Evolutionary conservation across 2,329 filamentous ascomycete genomes (phyloP), one percentile per base, ranked within the genome.

Genomic region (Aureobasidium melanogenum): DNA sequence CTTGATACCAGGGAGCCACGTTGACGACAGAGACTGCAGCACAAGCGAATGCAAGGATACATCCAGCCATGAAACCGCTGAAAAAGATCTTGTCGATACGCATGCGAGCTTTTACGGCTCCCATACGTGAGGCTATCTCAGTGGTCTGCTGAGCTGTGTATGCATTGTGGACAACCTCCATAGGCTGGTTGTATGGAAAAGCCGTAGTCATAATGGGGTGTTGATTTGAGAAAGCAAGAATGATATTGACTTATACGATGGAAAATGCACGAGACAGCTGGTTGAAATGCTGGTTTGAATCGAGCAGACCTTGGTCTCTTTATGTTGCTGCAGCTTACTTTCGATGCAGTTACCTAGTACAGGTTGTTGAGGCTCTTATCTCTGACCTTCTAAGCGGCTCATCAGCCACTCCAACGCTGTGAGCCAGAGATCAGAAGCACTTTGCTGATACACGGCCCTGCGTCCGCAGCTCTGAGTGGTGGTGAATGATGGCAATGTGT

Each of bases 61-160:
- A 76, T 0, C 82, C 82, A 5, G 80, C 80, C 48, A 80, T 77
- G 43, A 82, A 74, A 4, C 77, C 71, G 63, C 77, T 80, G 48
- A 80, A 66, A 64, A 83, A 82, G 43, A 82, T 72, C 64, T 82
- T 83, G 66, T 81, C 77, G 4, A 77, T 69, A 10, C 79, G 74
- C 78, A 80, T 82, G 60, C 79, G 75, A 10, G 79, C 79, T 67
- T 83, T 84, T 58, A 74, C 74, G 28, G 73, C 73, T 5, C 81
- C 82, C n/a, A 77, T 74, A 12, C 79, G 75, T 1, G 76, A 77
- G 61, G 81, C 73, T 17, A 81, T 70, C 69, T 83, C 79, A 8
- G 77, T 77, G 38, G 80, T 77, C 70, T 84, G 65, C 28, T 65
- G 62, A 26, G 59, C 39, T 15, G 50, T 39, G 41, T 61, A 61